Percentiles rank a stretch among this genome's conserved stretches.
phyloP scores from a whole-genome alignment of 2,329 filamentous ascomycete species.

The Penicillium sp. region DNA sequence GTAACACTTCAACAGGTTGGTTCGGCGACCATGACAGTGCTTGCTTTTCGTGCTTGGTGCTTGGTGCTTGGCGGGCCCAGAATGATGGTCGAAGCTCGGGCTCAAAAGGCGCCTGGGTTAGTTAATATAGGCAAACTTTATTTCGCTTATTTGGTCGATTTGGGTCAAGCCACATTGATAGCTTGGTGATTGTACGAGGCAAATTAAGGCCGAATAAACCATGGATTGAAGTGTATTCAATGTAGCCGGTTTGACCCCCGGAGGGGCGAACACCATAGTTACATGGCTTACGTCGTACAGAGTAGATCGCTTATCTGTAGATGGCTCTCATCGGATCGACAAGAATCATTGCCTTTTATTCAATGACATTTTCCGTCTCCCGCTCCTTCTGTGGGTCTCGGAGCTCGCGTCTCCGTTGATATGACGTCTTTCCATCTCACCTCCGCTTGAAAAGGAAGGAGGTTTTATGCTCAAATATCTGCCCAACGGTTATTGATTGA shows the following conservation, averaged over 20 bases:
- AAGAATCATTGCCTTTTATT: neutral
- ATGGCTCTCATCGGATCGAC: neutral
- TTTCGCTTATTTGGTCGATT: neutral
- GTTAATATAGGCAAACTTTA: neutral
- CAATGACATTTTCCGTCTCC: neutral
- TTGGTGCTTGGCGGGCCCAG: neutral
- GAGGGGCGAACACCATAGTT: neutral
- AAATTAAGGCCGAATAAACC: neutral
- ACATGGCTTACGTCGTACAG: neutral
- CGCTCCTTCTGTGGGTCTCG: neutral
- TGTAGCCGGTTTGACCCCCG: neutral
- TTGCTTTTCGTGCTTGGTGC: neutral
- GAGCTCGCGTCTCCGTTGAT: neutral
- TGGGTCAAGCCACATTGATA: neutral
- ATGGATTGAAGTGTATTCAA: neutral
- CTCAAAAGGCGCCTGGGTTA: neutral
- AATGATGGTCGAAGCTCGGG: neutral
- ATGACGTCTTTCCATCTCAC: neutral
- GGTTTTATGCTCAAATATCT: neutral
- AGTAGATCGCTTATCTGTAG: neutral
- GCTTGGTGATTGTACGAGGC: neutral
- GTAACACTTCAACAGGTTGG: constrained; percentile 6
- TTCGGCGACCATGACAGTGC: neutral
- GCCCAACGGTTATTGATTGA: too few relatives aligned
- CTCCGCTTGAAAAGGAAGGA: neutral